A percentile compares a stretch with the other conserved stretches of the same genome.
phyloP scores from a whole-genome alignment of 495 filamentous ascomycete species.

The Xylaria telfairii region DNA sequence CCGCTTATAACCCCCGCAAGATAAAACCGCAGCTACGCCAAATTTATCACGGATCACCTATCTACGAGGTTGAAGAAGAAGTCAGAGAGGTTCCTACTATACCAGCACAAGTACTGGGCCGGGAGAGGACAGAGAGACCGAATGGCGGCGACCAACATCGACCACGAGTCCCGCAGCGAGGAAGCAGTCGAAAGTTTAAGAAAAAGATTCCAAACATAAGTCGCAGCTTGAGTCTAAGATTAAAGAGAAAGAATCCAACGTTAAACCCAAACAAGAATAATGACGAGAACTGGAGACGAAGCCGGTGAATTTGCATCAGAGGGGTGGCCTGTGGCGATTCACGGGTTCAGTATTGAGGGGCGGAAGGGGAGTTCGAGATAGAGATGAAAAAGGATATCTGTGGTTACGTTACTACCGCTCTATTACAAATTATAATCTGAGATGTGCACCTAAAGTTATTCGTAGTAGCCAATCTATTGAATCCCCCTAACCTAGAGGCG shows the following conservation, averaged over 20 bases:
- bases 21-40: neutral
- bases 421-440: neutral
- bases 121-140: neutral
- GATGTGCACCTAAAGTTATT: neutral
- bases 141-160: neutral
- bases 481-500: neutral
- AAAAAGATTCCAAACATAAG: neutral
- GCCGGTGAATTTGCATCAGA: neutral
- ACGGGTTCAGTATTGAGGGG: neutral
- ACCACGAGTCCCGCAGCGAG: neutral
- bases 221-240: neutral
- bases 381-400: neutral
- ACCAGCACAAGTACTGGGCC: neutral
- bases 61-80: constrained; percentile 1
- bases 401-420: neutral
- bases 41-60: neutral
- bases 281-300: neutral
- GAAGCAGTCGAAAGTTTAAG: neutral
- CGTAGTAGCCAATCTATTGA: constrained; percentile 6
- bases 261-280: neutral
- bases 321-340: neutral
- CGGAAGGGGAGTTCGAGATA: neutral
- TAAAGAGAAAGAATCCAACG: neutral
- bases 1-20: neutral
- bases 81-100: neutral